Conservation (phyloP, 495 filamentous ascomycete species). For the Aspergillus baeticus region DNA sequence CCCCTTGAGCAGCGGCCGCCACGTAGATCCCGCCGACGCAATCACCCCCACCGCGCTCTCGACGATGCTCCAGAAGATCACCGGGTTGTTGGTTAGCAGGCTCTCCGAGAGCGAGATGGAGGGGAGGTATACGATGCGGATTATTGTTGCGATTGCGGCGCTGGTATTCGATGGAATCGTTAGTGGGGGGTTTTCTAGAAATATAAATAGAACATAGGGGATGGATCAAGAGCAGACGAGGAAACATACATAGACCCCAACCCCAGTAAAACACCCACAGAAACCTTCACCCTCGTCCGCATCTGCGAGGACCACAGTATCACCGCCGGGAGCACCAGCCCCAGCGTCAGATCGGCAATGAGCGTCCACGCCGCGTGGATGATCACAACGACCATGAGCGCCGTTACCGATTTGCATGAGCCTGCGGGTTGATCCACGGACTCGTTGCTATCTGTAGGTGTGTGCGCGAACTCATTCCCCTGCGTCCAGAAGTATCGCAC, state of each 20-base stretch:
- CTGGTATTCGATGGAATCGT: background rate
- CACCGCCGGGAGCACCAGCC: background rate
- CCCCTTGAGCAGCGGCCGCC: background rate
- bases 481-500: background rate
- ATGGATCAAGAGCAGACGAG: too few species aligned
- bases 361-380: background rate
- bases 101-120: background rate
- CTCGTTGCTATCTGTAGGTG: too few species aligned
- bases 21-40: background rate
- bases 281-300: background rate
- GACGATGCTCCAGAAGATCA: background rate
- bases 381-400: background rate
- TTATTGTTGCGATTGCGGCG: background rate
- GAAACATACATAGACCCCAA: background rate
- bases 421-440: background rate
- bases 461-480: too few species aligned
- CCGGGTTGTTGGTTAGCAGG: background rate
- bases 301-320: background rate
- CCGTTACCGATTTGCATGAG: background rate
- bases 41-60: background rate
- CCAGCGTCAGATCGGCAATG: background rate
- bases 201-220: too few species aligned
- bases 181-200: too few species aligned
- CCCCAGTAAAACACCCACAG: background rate
- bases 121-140: background rate